A percentile compares a stretch with the other conserved stretches of the same genome.
Evolutionary conservation across 805 yeast species (phyloP).

Genomic region (Barnettozyma botsteinii): DNA sequence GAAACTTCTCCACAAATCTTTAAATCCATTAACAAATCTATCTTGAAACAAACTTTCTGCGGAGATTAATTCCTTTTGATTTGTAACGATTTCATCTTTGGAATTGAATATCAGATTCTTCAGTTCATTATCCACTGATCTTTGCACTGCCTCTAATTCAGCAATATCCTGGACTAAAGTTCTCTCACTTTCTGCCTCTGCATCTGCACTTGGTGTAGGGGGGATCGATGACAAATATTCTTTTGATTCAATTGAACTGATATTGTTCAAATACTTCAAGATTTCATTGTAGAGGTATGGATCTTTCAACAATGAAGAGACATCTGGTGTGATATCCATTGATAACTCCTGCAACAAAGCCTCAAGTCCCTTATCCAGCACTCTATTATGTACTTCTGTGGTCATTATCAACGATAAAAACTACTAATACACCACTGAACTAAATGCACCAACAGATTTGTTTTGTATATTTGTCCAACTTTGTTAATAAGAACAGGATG

Average conservation of each 20-base stretch:
- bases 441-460: too few species aligned
- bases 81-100: slow-evolving; percentile 35
- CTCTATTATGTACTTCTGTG: background rate
- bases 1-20: slow-evolving; percentile 27
- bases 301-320: slow-evolving; percentile 22
- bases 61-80: slow-evolving; percentile 34
- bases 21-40: slow-evolving; percentile 28
- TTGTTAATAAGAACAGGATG: too few species aligned
- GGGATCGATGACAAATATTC: slow-evolving; percentile 40
- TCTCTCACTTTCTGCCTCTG: slow-evolving; percentile 12
- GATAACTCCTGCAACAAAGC: background rate
- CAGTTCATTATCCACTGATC: slow-evolving; percentile 41
- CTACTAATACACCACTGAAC: too few species aligned
- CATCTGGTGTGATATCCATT: slow-evolving; percentile 23
- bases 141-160: slow-evolving; percentile 55
- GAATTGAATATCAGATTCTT: slow-evolving; percentile 32
- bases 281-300: slow-evolving; percentile 33
- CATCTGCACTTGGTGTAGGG: slow-evolving; percentile 31
- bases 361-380: background rate
- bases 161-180: slow-evolving; percentile 67
- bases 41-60: slow-evolving; percentile 28
- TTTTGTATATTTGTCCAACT: too few species aligned
- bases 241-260: slow-evolving; percentile 44
- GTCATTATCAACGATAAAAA: too few species aligned
- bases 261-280: slow-evolving; percentile 29